A percentile compares a stretch with the other conserved stretches of the same genome.
Evolutionary conservation across 2,329 filamentous ascomycete species (phyloP).

Genomic region (Colletotrichum truncatum): DNA sequence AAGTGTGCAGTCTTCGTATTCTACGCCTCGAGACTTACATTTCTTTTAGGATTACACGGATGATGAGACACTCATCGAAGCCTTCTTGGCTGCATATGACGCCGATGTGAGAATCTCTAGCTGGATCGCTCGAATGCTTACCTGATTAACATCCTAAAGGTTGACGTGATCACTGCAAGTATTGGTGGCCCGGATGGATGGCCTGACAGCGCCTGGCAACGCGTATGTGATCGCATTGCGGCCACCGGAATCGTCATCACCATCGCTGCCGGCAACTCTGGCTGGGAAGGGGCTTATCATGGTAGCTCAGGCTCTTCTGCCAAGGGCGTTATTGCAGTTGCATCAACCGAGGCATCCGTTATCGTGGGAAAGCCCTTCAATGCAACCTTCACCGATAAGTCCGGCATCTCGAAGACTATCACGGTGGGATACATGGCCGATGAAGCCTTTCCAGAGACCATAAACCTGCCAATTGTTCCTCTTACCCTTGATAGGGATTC

Average conservation of each 20-base stretch:
- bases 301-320: slow-evolving; percentile 50
- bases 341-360: slow-evolving; percentile 45
- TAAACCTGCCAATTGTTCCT: slow-evolving; percentile 36
- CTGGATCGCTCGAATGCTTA: rapidly evolving
- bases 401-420: background rate
- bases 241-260: slow-evolving; percentile 51
- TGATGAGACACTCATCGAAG: slow-evolving; percentile 27
- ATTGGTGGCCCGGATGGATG: slow-evolving; percentile 33
- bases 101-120: slow-evolving; percentile 10
- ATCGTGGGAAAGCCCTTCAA: slow-evolving; percentile 4
- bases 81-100: slow-evolving; percentile 18
- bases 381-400: background rate
- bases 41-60: slow-evolving; percentile 9
- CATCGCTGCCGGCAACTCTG: slow-evolving; percentile 55
- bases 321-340: slow-evolving; percentile 52
- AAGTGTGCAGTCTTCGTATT: background rate
- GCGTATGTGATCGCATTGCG: slow-evolving; percentile 43
- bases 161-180: slow-evolving; percentile 38
- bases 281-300: slow-evolving; percentile 51
- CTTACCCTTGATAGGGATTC: slow-evolving; percentile 30
- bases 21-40: background rate
- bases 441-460: slow-evolving; percentile 10
- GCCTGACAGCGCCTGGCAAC: slow-evolving; percentile 38
- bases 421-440: slow-evolving; percentile 17
- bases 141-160: background rate